phyloP scores from a whole-genome alignment of 106 monocot genomes.

The Narthecium ossifragum region DNA sequence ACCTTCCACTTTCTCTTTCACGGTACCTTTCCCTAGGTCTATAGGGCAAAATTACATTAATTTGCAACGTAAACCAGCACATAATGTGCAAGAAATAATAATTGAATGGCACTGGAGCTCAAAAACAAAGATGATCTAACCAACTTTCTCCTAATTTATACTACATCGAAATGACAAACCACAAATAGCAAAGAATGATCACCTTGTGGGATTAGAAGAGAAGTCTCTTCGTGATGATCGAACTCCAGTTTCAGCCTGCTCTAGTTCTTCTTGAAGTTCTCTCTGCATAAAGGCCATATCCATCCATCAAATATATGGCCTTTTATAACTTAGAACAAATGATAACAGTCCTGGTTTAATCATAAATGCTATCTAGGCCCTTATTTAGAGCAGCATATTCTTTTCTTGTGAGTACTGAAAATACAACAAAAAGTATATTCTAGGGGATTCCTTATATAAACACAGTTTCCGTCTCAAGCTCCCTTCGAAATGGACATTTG shows the following conservation, averaged over 20 bases:
- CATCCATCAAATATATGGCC: background rate
- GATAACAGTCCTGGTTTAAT: too few relatives aligned
- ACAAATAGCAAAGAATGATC: background rate
- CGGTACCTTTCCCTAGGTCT: constrained; percentile 73
- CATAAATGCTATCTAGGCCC: too few relatives aligned
- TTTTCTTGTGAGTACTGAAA: too few relatives aligned
- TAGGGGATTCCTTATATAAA: too few relatives aligned
- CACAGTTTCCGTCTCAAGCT: too few relatives aligned
- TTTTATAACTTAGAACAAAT: too few relatives aligned
- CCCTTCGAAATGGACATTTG: too few relatives aligned
- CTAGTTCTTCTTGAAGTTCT: constrained; percentile 81
- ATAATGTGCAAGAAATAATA: background rate
- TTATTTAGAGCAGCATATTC: too few relatives aligned
- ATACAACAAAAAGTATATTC: too few relatives aligned
- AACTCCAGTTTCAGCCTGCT: constrained; percentile 76
- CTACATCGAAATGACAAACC: too few relatives aligned
- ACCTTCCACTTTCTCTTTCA: constrained; percentile 63
- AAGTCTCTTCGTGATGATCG: constrained; percentile 64
- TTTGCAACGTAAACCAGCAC: background rate
- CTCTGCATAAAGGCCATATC: constrained; percentile 29
- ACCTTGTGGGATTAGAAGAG: constrained; percentile 65
- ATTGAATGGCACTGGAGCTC: background rate
- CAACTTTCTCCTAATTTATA: too few relatives aligned
- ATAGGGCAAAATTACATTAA: constrained; percentile 21
- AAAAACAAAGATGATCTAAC: background rate